Conservation (phyloP, 306 rosid genomes). For the Vicia faba region DNA sequence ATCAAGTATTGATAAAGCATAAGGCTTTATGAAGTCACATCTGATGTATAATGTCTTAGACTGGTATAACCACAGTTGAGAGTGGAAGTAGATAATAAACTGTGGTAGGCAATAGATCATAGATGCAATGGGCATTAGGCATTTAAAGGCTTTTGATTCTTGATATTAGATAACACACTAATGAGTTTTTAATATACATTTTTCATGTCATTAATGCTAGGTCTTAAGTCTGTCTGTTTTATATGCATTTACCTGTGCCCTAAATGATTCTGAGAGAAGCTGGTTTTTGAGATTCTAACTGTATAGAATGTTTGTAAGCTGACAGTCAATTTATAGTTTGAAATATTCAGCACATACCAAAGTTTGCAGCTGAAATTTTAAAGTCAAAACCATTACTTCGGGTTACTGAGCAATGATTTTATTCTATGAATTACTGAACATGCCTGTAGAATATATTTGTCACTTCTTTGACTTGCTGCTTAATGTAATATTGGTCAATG, state of each 20-base stretch:
- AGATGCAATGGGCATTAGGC: not conserved
- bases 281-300: constrained; percentile 2
- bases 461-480: no score
- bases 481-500: no score
- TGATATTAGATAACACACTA: not conserved
- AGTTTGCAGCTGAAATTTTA: not conserved
- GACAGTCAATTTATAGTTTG: not conserved
- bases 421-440: no score
- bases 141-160: not conserved
- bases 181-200: not conserved
- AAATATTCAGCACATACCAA: not conserved
- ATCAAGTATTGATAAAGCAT: no score
- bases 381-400: not conserved
- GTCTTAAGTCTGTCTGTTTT: constrained; percentile 1
- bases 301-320: not conserved
- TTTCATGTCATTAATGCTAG: constrained; percentile 8
- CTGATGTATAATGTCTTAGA: not conserved
- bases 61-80: not conserved
- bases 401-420: not conserved
- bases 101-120: not conserved
- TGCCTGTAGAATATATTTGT: no score
- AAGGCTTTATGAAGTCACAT: constrained; percentile 5
- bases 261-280: constrained; percentile 17
- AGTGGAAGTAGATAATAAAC: not conserved
- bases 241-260: not conserved